A percentile compares a stretch with the other conserved stretches of the same genome.
Evolutionary conservation across 2,329 filamentous ascomycete species (phyloP).

Genomic region (Cercospora sp.): DNA sequence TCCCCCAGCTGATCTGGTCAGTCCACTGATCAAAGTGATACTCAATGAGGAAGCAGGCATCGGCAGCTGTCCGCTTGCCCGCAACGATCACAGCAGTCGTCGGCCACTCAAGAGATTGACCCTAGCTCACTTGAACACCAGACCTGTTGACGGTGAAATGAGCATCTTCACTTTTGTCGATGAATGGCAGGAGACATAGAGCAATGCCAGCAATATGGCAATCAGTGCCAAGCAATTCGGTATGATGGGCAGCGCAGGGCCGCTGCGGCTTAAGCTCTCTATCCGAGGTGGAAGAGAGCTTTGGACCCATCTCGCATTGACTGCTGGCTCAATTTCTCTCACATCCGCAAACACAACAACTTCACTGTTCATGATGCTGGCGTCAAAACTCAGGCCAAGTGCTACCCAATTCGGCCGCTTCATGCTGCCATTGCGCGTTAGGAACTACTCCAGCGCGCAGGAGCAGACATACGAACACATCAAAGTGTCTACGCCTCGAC

Average conservation of each 20-base stretch:
- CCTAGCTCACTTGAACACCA: neutral
- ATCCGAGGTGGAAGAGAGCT: neutral
- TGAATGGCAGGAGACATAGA: neutral
- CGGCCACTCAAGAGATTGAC: neutral
- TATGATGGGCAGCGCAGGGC: neutral
- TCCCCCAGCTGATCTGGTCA: too few species aligned
- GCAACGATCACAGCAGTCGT: neutral
- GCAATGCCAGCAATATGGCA: neutral
- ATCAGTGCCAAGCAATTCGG: neutral
- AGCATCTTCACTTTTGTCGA: neutral
- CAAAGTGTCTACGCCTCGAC: conserved; percentile 75
- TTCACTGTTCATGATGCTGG: conserved; percentile 30
- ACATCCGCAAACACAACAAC: neutral
- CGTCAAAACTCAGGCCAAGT: conserved; percentile 54
- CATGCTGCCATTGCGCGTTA: conserved; percentile 56
- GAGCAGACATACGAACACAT: conserved; percentile 71
- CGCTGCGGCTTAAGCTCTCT: neutral
- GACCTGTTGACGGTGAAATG: neutral
- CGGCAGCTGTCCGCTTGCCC: too few species aligned
- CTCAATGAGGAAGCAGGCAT: too few species aligned
- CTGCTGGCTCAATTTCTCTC: neutral
- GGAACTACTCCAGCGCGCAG: conserved; percentile 51
- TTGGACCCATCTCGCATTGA: neutral
- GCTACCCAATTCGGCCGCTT: conserved; percentile 60
- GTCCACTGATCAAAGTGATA: too few species aligned